Base-by-base conservation (phyloP, 2,329 filamentous ascomycete genomes). In the Apiospora marii region DNA sequence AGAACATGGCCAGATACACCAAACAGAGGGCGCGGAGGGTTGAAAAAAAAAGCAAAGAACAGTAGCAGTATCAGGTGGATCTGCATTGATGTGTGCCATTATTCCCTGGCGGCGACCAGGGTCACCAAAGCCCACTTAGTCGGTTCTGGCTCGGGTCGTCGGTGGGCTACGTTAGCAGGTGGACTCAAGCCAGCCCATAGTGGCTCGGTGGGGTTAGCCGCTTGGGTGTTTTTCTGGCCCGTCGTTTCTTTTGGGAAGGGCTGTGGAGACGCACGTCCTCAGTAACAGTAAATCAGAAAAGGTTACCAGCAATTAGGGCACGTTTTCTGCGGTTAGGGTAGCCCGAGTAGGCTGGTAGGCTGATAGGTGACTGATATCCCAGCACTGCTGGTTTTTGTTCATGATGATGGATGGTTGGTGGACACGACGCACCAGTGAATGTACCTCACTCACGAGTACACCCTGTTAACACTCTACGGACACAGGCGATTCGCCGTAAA, bases 71-170 rank as follows among this genome's bases (percentile, higher is more conserved):
- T 64, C 58, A 41, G 30, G 58, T 64, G 58, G 58, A n/a, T 64
- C 58, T 64, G 58, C 58, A 64, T 64, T 64, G 58, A 37, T 64
- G 58, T 64, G 58, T 64, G 58, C 19, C 58, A 64, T 64, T 64
- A 64, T 64, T 24, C 58, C 58, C 58, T 64, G 58, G 41, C 19
- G 58, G 8, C 58, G 58, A 41, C 58, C 5, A 64, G 58, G 58
- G 58, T 64, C 10, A 41, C 58, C 34, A 64, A 64, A 64, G 58
- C 58, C 58, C 58, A 64, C 58, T 64, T 64, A 24, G 58, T 64
- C 58, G 58, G 34, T 64, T 64, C 34, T 64, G 58, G 58, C 58
- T 64, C 58, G 58, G 58, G 58, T 64, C 58, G 34, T 64, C 58
- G 58, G 58, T 64, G 58, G 58, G 34, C 30, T 37, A 22, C 14